Evolutionary conservation across 257 asterid species (phyloP).

Genomic region (Hygrophila difformis): DNA sequence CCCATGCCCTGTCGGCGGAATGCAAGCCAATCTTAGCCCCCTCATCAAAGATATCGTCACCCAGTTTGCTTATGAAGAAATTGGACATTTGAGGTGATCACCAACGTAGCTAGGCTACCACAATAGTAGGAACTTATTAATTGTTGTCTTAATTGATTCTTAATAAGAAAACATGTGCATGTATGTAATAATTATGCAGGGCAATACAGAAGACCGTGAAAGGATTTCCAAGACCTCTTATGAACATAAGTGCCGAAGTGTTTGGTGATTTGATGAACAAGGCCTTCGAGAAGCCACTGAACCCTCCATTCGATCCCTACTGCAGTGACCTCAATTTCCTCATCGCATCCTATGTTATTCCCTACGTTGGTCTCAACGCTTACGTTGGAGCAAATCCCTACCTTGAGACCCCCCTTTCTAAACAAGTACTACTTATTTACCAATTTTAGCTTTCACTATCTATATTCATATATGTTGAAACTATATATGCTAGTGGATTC

Average conservation of each 20-base stretch:
- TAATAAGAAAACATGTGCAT: too few species aligned
- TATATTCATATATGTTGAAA: too few species aligned
- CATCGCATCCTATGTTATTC: conserved; percentile 68
- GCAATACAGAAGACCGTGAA: conserved; percentile 54
- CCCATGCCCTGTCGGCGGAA: conserved; percentile 52
- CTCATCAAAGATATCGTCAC: conserved; percentile 39
- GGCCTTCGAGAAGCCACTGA: conserved; percentile 39
- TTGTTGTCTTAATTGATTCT: too few species aligned
- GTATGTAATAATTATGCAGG: conserved; percentile 43
- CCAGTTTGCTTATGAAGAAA: conserved; percentile 81
- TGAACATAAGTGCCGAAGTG: conserved; percentile 41
- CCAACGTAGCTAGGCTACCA: too few species aligned
- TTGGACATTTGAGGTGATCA: conserved; percentile 92
- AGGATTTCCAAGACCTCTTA: conserved; percentile 72
- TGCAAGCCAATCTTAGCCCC: conserved; percentile 40
- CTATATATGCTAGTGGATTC: too few species aligned
- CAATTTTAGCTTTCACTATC: too few species aligned
- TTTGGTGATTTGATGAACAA: conserved; percentile 53
- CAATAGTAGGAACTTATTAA: too few species aligned
- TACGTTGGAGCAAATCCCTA: conserved; percentile 80
- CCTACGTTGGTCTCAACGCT: conserved; percentile 87
- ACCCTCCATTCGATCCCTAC: conserved; percentile 78
- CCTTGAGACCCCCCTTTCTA: conserved; percentile 43
- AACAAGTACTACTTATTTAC: conserved; percentile 23
- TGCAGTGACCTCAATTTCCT: conserved; percentile 66